phyloP scores from a whole-genome alignment of 768 basidiomycete species.

The Phallus indusiatus region DNA sequence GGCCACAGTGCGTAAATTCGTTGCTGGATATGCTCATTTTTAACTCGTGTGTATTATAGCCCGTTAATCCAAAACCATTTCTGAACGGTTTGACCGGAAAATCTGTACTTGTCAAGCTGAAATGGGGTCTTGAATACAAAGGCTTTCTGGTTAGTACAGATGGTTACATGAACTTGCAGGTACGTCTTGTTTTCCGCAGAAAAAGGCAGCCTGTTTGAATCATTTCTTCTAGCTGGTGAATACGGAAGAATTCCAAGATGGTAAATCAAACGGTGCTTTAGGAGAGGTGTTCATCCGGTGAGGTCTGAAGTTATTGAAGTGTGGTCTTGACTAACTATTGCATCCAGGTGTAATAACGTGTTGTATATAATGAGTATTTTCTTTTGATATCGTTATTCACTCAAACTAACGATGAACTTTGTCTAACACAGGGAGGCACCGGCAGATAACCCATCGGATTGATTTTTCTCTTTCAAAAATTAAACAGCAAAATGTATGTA shows the following conservation, averaged over 20 bases:
- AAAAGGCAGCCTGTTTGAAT: neutral
- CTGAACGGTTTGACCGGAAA: constrained; percentile 98
- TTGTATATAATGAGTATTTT: constrained; percentile 81
- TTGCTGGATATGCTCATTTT: constrained; percentile 20
- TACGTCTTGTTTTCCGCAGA: constrained; percentile 23
- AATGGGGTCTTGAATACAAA: constrained; percentile 99
- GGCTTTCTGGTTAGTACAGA: constrained; percentile 98
- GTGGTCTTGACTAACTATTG: neutral
- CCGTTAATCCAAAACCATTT: constrained; percentile 98
- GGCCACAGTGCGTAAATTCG: constrained; percentile 19
- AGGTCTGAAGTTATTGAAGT: constrained; percentile 17
- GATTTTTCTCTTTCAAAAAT: neutral
- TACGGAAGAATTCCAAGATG: constrained; percentile 96
- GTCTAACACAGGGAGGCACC: constrained; percentile 65
- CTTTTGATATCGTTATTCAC: neutral
- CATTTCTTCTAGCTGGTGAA: constrained; percentile 77
- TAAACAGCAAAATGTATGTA: neutral
- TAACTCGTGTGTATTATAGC: constrained; percentile 51
- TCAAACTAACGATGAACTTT: constrained; percentile 19
- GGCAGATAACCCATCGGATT: constrained; percentile 25
- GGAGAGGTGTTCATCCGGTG: constrained; percentile 98
- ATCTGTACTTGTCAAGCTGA: constrained; percentile 87
- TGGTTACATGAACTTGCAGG: constrained; percentile 99
- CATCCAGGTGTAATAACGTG: constrained; percentile 82
- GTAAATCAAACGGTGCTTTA: constrained; percentile 89